Conservation (phyloP, 208 protist species). For the Leishmania aethiopica region DNA sequence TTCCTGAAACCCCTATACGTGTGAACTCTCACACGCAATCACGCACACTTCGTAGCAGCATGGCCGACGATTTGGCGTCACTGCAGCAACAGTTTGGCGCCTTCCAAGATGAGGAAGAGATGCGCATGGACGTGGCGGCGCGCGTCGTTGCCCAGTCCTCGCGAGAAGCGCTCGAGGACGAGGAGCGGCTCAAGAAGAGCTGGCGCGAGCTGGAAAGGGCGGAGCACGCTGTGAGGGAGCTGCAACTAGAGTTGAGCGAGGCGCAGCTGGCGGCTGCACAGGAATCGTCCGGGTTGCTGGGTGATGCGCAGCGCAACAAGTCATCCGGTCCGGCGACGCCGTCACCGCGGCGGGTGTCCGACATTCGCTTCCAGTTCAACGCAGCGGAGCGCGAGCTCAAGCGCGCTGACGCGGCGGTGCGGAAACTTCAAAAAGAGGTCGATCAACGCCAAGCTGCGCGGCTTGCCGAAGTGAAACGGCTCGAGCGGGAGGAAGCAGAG, state of each 20-base stretch:
- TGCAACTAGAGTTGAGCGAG: conserved; percentile 29
- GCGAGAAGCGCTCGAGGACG: conserved; percentile 41
- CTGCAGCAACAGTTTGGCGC: conserved; percentile 31
- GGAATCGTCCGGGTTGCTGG: conserved; percentile 5
- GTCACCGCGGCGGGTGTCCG: conserved; percentile 12
- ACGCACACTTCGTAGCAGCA: conserved; percentile 11
- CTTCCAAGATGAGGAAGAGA: conserved; percentile 58
- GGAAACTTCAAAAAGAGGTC: conserved; percentile 43
- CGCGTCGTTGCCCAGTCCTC: conserved; percentile 42
- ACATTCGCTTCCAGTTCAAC: conserved; percentile 42
- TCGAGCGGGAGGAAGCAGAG: conserved; percentile 11
- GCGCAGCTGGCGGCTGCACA: conserved; percentile 17
- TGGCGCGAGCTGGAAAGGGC: conserved; percentile 46
- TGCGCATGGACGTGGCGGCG: conserved; percentile 61
- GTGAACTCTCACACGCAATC: neutral
- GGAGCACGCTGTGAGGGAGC: conserved; percentile 26
- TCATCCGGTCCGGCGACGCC: neutral
- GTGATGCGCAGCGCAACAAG: neutral
- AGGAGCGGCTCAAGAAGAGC: conserved; percentile 38
- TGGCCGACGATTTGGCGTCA: conserved; percentile 53
- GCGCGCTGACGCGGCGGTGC: conserved; percentile 35
- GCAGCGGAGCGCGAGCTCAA: conserved; percentile 50
- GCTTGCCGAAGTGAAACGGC: conserved; percentile 31
- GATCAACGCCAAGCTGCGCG: conserved; percentile 40
- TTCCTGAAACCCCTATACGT: neutral